phyloP scores from a whole-genome alignment of 306 rosid genomes.

The Acmispon strigosus region DNA sequence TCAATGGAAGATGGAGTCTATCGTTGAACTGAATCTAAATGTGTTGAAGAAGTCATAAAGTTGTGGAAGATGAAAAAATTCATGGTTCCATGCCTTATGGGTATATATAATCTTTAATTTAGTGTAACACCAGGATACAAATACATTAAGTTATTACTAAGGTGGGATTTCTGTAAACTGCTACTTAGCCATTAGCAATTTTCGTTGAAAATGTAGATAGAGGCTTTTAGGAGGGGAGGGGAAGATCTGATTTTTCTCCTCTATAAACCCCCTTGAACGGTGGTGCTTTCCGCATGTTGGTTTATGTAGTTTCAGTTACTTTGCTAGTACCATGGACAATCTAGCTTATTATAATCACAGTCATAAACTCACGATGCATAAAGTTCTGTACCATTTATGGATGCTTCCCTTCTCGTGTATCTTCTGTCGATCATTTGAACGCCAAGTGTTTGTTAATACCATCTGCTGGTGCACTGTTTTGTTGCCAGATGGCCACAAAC shows the following conservation, averaged over 20 bases:
- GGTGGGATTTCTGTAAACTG: neutral
- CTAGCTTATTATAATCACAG: neutral
- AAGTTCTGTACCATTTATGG: neutral
- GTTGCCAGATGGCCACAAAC: slow-evolving; percentile 41
- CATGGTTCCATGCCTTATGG: neutral
- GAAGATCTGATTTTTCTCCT: neutral
- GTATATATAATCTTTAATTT: neutral
- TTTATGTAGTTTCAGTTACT: neutral
- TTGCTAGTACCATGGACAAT: neutral
- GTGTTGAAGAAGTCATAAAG: neutral
- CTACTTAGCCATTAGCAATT: neutral
- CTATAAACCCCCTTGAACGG: neutral
- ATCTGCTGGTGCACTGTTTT: slow-evolving; percentile 14
- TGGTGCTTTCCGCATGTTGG: neutral
- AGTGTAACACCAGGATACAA: neutral
- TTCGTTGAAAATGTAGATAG: neutral
- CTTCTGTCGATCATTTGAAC: neutral
- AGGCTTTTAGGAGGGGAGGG: neutral
- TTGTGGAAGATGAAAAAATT: neutral
- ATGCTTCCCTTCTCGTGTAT: neutral
- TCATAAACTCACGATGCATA: neutral
- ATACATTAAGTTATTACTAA: neutral
- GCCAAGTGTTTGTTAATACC: neutral
- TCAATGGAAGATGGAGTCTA: neutral
- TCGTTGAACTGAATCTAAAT: neutral